phyloP scores from a whole-genome alignment of 306 rosid genomes.

The Trifolium dubium region DNA sequence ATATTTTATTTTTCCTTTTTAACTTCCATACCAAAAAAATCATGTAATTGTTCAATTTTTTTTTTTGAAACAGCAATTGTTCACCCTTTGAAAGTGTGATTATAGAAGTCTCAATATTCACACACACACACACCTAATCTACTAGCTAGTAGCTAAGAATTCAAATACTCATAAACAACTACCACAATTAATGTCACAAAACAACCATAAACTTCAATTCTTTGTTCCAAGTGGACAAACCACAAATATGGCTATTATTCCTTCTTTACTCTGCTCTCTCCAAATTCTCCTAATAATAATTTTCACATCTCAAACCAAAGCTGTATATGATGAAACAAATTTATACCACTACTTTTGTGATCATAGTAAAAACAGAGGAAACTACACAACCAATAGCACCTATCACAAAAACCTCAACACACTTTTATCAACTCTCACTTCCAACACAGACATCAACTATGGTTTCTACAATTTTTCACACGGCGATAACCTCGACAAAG shows the following conservation, averaged over 20 bases:
- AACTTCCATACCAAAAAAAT: too few relatives aligned
- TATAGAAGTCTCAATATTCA: too few relatives aligned
- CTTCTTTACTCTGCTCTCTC: not conserved
- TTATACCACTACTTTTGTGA: not conserved
- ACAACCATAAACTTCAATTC: not conserved
- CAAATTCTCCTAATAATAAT: not conserved
- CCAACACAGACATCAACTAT: slow-evolving; percentile 10
- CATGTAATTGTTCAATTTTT: too few relatives aligned
- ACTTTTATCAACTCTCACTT: not conserved
- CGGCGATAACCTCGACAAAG: not conserved
- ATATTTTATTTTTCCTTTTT: too few relatives aligned
- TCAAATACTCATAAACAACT: too few relatives aligned
- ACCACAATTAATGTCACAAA: too few relatives aligned
- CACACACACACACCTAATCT: too few relatives aligned
- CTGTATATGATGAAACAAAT: not conserved
- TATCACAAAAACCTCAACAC: slow-evolving; percentile 20
- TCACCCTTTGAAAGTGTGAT: too few relatives aligned
- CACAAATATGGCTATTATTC: not conserved
- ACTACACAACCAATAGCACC: slow-evolving; percentile 25
- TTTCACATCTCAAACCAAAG: slow-evolving; percentile 13
- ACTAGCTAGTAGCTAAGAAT: too few relatives aligned
- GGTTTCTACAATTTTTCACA: slow-evolving; percentile 24
- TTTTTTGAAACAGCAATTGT: too few relatives aligned
- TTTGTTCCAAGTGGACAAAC: not conserved
- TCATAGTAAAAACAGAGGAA: not conserved